phyloP scores from a whole-genome alignment of 1,139 yeast species.

The Wickerhamomyces sp. region DNA sequence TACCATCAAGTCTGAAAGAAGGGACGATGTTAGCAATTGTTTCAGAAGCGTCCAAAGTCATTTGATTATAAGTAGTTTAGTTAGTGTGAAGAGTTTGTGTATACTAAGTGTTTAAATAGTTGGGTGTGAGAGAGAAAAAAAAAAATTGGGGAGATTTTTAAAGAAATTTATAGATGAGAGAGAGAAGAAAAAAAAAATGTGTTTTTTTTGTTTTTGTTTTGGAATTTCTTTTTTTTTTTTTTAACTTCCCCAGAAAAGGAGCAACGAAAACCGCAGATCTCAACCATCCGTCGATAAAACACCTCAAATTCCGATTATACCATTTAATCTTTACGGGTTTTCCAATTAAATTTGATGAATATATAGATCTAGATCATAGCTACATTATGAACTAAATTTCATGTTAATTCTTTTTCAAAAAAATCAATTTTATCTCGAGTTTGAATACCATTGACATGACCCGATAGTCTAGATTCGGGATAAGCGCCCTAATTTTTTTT shows the following conservation, averaged over 20 bases:
- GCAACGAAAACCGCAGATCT: background rate
- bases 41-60: slow-evolving; percentile 14
- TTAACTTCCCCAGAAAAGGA: background rate
- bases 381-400: too few species aligned
- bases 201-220: background rate
- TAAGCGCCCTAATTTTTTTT: too few species aligned
- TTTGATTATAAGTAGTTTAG: slow-evolving; percentile 1
- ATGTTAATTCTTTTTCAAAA: too few species aligned
- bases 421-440: too few species aligned
- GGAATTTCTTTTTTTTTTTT: background rate
- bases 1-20: slow-evolving; percentile 55
- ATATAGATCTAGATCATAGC: too few species aligned
- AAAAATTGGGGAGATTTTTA: background rate
- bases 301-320: background rate
- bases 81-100: background rate
- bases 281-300: background rate
- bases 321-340: background rate
- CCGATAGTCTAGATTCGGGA: too few species aligned
- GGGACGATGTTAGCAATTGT: slow-evolving; percentile 29
- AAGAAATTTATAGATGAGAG: background rate
- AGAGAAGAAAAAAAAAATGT: background rate
- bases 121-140: background rate
- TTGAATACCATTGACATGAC: too few species aligned
- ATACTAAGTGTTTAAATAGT: background rate
- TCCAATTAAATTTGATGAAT: too few species aligned